Base-by-base conservation (phyloP, 2,329 filamentous ascomycete species). In the Cordyceps cateniannulata region DNA sequence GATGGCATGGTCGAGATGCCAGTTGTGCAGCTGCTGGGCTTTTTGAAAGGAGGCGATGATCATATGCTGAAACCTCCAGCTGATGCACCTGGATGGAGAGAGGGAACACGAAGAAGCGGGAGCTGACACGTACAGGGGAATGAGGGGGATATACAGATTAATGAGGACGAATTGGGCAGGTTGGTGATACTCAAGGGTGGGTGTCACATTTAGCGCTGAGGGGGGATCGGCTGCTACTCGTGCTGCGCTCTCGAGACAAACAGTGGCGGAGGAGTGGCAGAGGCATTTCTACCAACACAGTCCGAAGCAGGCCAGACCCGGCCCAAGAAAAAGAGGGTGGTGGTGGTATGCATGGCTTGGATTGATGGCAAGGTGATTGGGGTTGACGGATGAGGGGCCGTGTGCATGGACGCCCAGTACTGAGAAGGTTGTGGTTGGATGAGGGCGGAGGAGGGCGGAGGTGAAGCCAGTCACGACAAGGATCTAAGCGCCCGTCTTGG, bases 61-160 rank as follows among this genome's bases (percentile, higher is more conserved):
- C 70, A 64, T 64, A 66, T 71, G 69, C 70, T 72, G 71, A 64
- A 68, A 76, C 75, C 76, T 79, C 75, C 77, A 70, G 73, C 76
- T 70, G 73, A 71, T 73, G 71, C 69, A 54, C 5, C 12, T 53
- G 27, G 27, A 45, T 53, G 40, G 35, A 60, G 42, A 29, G 35
- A 22, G 22, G 29, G 53, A 40, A 54, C 29, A 40, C 49, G 40
- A 49, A 53, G 40, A 27, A 29, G 22, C 16, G 40, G 8, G 27
- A 47, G 56, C 12, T 45, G 22, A 40, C 38, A 52, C 29, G 24
- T 44, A 35, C 48, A 59, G 48, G 57, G 47, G 57, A n/a, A 45
- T 32, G 35, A 25, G 57, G n/a, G 49, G 49, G 27, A 60, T 53
- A 60, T 60, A 60, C 12, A 16, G 42, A 27, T n/a, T n/a, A n/a